A percentile compares a stretch with the other conserved stretches of the same genome.
These are phyloP conservation scores for Annulohypoxylon truncatum DNA, from an alignment of 2,329 filamentous ascomycete species.

Conservation along the genomic window DNA sequence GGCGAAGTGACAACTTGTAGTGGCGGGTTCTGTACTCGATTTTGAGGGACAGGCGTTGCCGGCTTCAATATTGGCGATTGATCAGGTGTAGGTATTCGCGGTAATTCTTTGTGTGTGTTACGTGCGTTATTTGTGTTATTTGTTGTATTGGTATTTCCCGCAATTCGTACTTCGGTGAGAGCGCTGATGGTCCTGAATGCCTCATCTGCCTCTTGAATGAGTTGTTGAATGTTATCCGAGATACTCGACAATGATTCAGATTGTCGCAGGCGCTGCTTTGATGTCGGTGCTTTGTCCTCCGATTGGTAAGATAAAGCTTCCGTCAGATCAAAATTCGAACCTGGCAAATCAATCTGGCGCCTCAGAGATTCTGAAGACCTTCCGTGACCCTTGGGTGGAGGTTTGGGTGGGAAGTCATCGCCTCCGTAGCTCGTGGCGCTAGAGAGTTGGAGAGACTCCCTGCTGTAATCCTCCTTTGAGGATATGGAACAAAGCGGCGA, in stretches of 20 bases:
- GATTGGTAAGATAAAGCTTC: constrained; percentile 48
- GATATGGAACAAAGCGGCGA: constrained; percentile 52
- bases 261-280: constrained; percentile 26
- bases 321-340: constrained; percentile 45
- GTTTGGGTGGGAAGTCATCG: constrained; percentile 46
- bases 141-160: constrained; percentile 42
- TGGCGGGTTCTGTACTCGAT: constrained; percentile 40
- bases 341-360: constrained; percentile 34
- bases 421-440: constrained; percentile 43
- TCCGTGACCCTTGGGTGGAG: constrained; percentile 36
- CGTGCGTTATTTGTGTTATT: too few species aligned
- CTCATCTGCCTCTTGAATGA: constrained; percentile 63
- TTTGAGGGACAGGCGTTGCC: constrained; percentile 31
- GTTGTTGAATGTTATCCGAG: constrained; percentile 56
- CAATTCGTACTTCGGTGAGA: constrained; percentile 53
- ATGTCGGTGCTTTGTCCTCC: constrained; percentile 43
- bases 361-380: constrained; percentile 34
- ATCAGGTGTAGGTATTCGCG: constrained; percentile 46
- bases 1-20: constrained; percentile 34
- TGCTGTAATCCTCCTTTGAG: constrained; percentile 44
- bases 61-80: constrained; percentile 37
- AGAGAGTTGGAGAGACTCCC: constrained; percentile 44
- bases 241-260: constrained; percentile 39
- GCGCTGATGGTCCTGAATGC: constrained; percentile 61
- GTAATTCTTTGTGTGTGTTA: constrained; percentile 42